Conservation (phyloP, 208 protist genomes). For the Willaertia magna region DNA sequence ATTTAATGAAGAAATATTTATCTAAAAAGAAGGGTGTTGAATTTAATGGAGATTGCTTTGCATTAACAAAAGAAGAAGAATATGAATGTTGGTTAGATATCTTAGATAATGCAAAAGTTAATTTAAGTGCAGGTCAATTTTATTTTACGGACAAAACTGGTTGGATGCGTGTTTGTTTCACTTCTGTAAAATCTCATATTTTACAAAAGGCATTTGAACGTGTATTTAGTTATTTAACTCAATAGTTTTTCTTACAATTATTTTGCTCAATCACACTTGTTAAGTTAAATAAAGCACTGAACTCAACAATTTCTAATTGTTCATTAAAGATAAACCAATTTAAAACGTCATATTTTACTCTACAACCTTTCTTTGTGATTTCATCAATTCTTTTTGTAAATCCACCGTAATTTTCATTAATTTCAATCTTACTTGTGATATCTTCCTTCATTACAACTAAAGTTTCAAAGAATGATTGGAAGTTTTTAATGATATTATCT, state of each 20-base stretch:
- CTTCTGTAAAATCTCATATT: too few relatives aligned
- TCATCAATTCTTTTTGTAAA: background rate
- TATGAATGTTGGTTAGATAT: background rate
- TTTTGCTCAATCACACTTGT: background rate
- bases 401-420: background rate
- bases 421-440: conserved; percentile 3
- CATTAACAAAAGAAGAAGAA: background rate
- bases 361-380: background rate
- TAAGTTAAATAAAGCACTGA: background rate
- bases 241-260: background rate
- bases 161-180: conserved; percentile 7
- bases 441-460: background rate
- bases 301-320: background rate
- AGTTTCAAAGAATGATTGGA: background rate
- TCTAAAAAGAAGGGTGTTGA: background rate
- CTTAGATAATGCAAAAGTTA: background rate
- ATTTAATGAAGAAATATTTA: background rate
- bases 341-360: background rate
- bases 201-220: too few relatives aligned
- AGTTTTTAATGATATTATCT: background rate
- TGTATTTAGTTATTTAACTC: too few relatives aligned
- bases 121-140: background rate
- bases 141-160: background rate
- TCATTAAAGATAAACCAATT: conserved; percentile 8
- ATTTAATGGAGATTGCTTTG: background rate